A percentile compares a stretch with the other conserved stretches of the same genome.
Evolutionary conservation across 345 rosid genomes (phyloP).

Genomic region (Populus deltoides): DNA sequence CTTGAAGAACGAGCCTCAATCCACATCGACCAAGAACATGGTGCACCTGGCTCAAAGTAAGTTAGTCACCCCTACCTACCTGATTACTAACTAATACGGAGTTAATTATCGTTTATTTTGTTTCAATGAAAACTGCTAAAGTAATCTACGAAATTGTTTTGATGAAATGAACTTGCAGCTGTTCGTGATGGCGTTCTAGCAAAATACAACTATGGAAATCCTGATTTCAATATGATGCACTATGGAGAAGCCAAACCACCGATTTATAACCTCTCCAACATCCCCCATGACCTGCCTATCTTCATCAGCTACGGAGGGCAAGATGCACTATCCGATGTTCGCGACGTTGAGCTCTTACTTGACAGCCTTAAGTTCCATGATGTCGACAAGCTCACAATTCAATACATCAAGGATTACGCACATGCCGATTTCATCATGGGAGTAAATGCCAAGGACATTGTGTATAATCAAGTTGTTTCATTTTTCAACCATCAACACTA

Average conservation of each 20-base stretch:
- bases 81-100: too few species aligned
- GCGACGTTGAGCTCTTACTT: constrained; percentile 57
- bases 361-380: constrained; percentile 67
- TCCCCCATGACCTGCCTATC: constrained; percentile 60
- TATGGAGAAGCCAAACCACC: constrained; percentile 70
- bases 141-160: not conserved
- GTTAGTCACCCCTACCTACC: constrained; percentile 8
- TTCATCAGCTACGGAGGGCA: constrained; percentile 74
- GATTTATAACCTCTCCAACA: constrained; percentile 66
- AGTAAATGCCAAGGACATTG: constrained; percentile 68
- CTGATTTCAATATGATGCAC: constrained; percentile 43
- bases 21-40: constrained; percentile 82
- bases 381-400: constrained; percentile 53
- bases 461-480: constrained; percentile 53
- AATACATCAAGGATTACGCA: constrained; percentile 61
- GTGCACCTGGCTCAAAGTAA: constrained; percentile 85
- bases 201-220: constrained; percentile 70
- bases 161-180: constrained; percentile 34
- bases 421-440: constrained; percentile 94
- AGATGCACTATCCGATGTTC: constrained; percentile 62
- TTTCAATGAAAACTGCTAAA: too few species aligned
- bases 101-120: too few species aligned
- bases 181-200: constrained; percentile 59
- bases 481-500: constrained; percentile 50
- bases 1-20: constrained; percentile 64